Percentiles rank a stretch among this genome's conserved stretches.
These are phyloP conservation scores for Puccinia hordei DNA, from an alignment of 1,284 basidiomycete genomes.

Conservation along the genomic window DNA sequence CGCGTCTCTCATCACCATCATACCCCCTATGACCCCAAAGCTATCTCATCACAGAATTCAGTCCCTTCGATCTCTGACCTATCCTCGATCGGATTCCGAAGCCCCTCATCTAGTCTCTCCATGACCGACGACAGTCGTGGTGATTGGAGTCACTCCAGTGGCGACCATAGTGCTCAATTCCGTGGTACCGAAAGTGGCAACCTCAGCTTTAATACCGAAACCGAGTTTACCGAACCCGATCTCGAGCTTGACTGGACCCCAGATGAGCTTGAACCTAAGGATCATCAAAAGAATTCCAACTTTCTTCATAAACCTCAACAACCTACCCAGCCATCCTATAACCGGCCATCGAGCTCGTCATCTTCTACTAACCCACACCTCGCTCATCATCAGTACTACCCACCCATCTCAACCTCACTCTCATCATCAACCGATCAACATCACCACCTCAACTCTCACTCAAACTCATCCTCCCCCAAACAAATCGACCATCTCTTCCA, in stretches of 20 bases:
- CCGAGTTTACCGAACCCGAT: constrained; percentile 45
- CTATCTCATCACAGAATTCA: too few relatives aligned
- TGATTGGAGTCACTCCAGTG: constrained; percentile 37
- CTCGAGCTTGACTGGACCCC: constrained; percentile 32
- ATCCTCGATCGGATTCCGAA: constrained; percentile 24
- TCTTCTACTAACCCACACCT: too few relatives aligned
- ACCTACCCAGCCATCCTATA: too few relatives aligned
- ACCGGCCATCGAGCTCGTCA: too few relatives aligned
- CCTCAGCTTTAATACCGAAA: constrained; percentile 40
- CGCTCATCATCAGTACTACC: constrained; percentile 3
- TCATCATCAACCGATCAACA: not conserved
- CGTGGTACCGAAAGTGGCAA: constrained; percentile 18
- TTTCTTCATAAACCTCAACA: too few relatives aligned
- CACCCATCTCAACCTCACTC: not conserved
- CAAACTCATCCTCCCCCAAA: too few relatives aligned
- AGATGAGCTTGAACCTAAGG: not conserved
- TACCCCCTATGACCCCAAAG: too few relatives aligned
- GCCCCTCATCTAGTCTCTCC: constrained; percentile 34
- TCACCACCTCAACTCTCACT: too few relatives aligned
- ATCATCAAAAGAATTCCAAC: not conserved
- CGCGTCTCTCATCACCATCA: too few relatives aligned
- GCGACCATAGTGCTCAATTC: constrained; percentile 17
- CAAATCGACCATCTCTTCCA: too few relatives aligned
- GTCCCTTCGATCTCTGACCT: constrained; percentile 46
- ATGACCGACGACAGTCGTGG: constrained; percentile 43